Evolutionary conservation across 805 yeast species (phyloP).

Genomic region (Cyberlindnera maritima): DNA sequence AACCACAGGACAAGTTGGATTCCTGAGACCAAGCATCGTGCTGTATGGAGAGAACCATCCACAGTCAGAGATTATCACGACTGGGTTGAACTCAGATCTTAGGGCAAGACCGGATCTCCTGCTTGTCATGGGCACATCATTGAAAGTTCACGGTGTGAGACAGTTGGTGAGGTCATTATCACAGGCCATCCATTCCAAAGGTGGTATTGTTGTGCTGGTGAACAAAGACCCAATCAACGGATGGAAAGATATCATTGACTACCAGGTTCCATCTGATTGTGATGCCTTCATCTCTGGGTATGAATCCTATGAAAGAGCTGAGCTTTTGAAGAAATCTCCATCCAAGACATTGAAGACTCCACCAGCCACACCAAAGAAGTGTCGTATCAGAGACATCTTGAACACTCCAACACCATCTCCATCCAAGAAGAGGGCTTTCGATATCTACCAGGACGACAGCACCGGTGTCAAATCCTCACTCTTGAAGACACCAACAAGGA

Average conservation of each 20-base stretch:
- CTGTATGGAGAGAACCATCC: slow-evolving; percentile 95
- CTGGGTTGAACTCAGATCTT: slow-evolving; percentile 65
- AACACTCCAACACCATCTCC: slow-evolving; percentile 19
- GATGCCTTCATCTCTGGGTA: slow-evolving; percentile 65
- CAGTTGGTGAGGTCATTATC: slow-evolving; percentile 69
- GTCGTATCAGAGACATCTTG: slow-evolving; percentile 16
- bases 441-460: slow-evolving; percentile 3
- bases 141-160: slow-evolving; percentile 87
- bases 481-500: slow-evolving; percentile 3
- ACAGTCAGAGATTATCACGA: slow-evolving; percentile 72
- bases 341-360: slow-evolving; percentile 25
- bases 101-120: slow-evolving; percentile 69
- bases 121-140: slow-evolving; percentile 89
- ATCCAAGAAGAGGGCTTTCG: slow-evolving; percentile 4
- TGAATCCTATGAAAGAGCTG: slow-evolving; percentile 21
- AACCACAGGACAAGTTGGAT: slow-evolving; percentile 65
- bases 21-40: slow-evolving; percentile 84
- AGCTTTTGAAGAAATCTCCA: slow-evolving; percentile 1
- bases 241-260: slow-evolving; percentile 77
- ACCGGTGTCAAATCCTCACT: background rate
- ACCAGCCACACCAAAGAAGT: slow-evolving; percentile 31
- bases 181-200: slow-evolving; percentile 67
- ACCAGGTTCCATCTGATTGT: slow-evolving; percentile 76
- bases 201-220: slow-evolving; percentile 75
- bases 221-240: slow-evolving; percentile 65